phyloP scores from a whole-genome alignment of 257 asterid species.

The Petrea volubilis region DNA sequence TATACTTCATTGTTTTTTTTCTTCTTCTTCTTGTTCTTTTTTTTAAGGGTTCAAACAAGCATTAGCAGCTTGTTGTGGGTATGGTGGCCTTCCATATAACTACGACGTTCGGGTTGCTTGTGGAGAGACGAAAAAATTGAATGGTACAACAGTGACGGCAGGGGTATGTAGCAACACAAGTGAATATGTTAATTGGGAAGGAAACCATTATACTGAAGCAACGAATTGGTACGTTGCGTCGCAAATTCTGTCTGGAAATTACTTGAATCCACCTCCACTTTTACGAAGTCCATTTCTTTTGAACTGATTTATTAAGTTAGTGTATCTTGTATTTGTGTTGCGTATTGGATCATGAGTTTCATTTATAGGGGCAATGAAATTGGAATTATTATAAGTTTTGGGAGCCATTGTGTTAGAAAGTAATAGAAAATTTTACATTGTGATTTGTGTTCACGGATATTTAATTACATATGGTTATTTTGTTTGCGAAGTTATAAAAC shows the following conservation, averaged over 20 bases:
- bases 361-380: too few species aligned
- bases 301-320: background rate
- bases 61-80: slow-evolving; percentile 21
- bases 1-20: background rate
- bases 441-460: too few species aligned
- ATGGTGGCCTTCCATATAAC: slow-evolving; percentile 30
- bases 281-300: background rate
- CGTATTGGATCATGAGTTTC: too few species aligned
- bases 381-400: too few species aligned
- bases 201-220: slow-evolving; percentile 46
- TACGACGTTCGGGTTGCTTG: slow-evolving; percentile 34
- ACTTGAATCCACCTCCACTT: background rate
- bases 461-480: too few species aligned
- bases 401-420: too few species aligned
- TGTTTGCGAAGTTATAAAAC: too few species aligned
- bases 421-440: too few species aligned
- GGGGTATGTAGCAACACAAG: slow-evolving; percentile 32
- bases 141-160: slow-evolving; percentile 34
- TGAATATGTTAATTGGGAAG: slow-evolving; percentile 49
- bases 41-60: slow-evolving; percentile 29
- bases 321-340: background rate
- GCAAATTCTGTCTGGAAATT: slow-evolving; percentile 17
- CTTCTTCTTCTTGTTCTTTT: too few species aligned
- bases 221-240: slow-evolving; percentile 30
- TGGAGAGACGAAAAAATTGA: slow-evolving; percentile 34